Base-by-base conservation (phyloP, 176 grass and related monocot genomes). In the Avena sativa region DNA sequence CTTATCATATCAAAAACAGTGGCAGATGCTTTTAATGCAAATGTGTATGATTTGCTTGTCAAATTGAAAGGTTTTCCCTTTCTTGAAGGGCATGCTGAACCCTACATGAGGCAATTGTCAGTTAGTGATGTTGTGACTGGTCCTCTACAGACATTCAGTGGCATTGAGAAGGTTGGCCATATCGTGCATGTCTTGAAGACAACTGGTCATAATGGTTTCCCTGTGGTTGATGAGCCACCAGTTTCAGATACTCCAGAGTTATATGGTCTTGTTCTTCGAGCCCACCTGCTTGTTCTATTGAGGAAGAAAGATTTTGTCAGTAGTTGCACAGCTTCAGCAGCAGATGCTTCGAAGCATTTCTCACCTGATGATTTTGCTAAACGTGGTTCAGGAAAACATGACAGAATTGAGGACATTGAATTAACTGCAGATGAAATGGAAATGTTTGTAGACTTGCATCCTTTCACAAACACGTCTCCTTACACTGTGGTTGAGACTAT, bases 401-500 rank as follows among this genome's bases (percentile, higher is more conserved):
- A 95, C 70, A 86, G 68, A 12, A 92, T 98, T 50, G 96, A 95
- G 21, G 81, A 89, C 72, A 90, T 95, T 46, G 57, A 91, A 84
- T 76, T 98, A 11, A 94, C 59, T 85, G 36, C 83, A 77, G 93
- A 94, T 88, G 93, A 98, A 76, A 74, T 95, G 92, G 92, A 98
- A 65, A 95, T 98, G 96, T 98, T 88, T 82, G 23, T 98, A 17
- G 96, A 98, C 80, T 88, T 98, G 92, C 93, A 95, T 92, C 93
- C 92, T 2, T 98, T 95, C 82, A 91, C 90, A 78, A 98, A 98
- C 71, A 94, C 92, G 43, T 95, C 96, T 46, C 96, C 96, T 65
- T 98, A 98, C 80, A 98, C 96, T 55, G 96, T 98, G 20, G 88
- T 98, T 25, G 96, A 98, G 85, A 95, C 96, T 9, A 95, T 98